These are phyloP conservation scores for Dillenia turbinata DNA, from an alignment of 164 flowering plant species.

Conservation along the genomic window DNA sequence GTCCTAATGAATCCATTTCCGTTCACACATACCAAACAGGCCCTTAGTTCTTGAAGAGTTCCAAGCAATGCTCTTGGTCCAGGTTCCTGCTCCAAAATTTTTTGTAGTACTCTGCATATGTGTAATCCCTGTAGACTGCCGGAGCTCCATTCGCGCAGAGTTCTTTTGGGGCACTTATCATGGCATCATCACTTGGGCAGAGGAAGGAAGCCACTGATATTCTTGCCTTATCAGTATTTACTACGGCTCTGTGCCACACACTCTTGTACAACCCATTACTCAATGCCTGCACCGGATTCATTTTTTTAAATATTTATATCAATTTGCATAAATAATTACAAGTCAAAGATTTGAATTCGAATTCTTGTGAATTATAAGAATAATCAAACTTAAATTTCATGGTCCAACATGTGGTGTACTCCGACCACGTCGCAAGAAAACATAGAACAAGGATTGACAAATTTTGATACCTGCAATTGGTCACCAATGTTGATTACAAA, in stretches of 20 bases:
- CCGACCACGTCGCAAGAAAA: too few species aligned
- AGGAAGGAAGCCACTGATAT: conserved; percentile 75
- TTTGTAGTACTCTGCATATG: conserved; percentile 73
- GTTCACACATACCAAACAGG: not conserved
- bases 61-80: conserved; percentile 73
- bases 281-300: conserved; percentile 42
- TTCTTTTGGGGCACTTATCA: conserved; percentile 43
- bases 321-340: too few species aligned
- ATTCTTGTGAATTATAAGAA: too few species aligned
- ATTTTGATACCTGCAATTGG: conserved; percentile 57
- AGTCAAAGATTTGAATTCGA: too few species aligned
- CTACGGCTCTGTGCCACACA: conserved; percentile 75
- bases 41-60: conserved; percentile 46
- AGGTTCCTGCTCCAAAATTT: conserved; percentile 75
- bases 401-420: too few species aligned
- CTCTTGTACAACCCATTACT: conserved; percentile 76
- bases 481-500: conserved; percentile 81
- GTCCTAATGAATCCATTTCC: not conserved
- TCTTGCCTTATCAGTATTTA: conserved; percentile 51
- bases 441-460: not conserved
- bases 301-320: too few species aligned
- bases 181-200: conserved; percentile 48
- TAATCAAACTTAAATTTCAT: too few species aligned
- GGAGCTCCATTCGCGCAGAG: conserved; percentile 28
- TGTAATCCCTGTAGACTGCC: conserved; percentile 46